Evolutionary conservation across 2,329 filamentous ascomycete species (phyloP), one percentile per base, ranked within the genome.

Genomic region (Fusarium ramigenum): DNA sequence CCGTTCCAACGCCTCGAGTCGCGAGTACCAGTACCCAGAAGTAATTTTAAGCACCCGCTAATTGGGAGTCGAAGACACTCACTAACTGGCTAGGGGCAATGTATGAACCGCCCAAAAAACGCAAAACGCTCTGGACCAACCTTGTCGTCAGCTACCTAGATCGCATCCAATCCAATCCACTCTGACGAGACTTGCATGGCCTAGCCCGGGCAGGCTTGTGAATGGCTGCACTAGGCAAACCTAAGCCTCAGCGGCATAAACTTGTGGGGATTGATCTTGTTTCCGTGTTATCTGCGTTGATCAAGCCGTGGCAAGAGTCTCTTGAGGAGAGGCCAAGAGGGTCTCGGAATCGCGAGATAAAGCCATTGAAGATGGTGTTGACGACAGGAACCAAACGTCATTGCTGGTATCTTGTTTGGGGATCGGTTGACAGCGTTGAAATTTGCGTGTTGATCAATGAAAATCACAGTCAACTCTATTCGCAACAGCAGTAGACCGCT

Each of bases 281-380:
- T 77, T 63, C 75, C 75, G 69, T 76, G 47, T 74, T 75, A 77
- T 77, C 49, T 73, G 62, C 75, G 75, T 10, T 23, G 18, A 32
- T 16, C 34, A 52, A 46, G 39, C n/a, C 28, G 23, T 53, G 58
- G 65, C 46, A 43, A 53, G n/a, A 69, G 42, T 30, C 23, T 52
- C 42, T 49, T 9, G 23, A 19, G 19, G 34, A 37, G 36, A 47
- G 42, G 34, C 39, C 30, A 62, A 67, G 50, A 52, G 32, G 19
- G 37, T 44, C 42, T 54, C 57, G 28, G 47, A 44, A 21, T 43
- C 23, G 19, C 37, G 64, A 69, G 56, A 56, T 50, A 63, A 42
- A 60, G 42, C 23, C 56, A 25, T 25, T 47, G 28, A 60, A 40
- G 15, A 63, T 60, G 28, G 18, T 49, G n/a, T 42, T 42, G 34